These are phyloP conservation scores for Phyllostachys edulis DNA, from an alignment of 176 grass and related monocot genomes.

Conservation along the genomic window DNA sequence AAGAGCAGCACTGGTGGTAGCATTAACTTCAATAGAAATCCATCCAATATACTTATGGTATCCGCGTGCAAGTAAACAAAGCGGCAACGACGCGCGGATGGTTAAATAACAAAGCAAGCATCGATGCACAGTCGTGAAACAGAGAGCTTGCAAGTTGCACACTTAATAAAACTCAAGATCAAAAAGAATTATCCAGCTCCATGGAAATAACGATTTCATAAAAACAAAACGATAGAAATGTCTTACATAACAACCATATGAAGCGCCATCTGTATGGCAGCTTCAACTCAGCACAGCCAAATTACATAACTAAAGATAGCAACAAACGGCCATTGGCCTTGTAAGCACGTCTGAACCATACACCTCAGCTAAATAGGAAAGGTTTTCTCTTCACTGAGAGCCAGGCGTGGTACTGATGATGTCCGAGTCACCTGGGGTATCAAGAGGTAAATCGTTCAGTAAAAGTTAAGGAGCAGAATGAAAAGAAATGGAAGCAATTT, in stretches of 20 bases:
- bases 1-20: not conserved
- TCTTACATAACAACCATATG: conserved; percentile 21
- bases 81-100: not conserved
- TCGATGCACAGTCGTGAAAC: not conserved
- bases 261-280: conserved; percentile 23
- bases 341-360: conserved; percentile 25
- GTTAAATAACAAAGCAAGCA: not conserved
- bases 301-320: conserved; percentile 14
- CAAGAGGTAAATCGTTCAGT: not conserved
- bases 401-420: conserved; percentile 69
- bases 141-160: not conserved
- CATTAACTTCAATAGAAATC: too few species aligned
- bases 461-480: too few species aligned
- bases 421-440: conserved; percentile 85
- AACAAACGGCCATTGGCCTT: conserved; percentile 6
- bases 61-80: not conserved
- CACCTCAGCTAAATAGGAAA: conserved; percentile 29
- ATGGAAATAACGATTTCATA: conserved; percentile 12
- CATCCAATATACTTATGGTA: not conserved
- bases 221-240: conserved; percentile 35
- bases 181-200: not conserved
- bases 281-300: conserved; percentile 6
- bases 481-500: not conserved
- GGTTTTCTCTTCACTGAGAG: conserved; percentile 58
- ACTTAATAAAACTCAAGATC: not conserved